Conservation (phyloP, 176 grass and related monocot species). For the Carex cristatella region DNA sequence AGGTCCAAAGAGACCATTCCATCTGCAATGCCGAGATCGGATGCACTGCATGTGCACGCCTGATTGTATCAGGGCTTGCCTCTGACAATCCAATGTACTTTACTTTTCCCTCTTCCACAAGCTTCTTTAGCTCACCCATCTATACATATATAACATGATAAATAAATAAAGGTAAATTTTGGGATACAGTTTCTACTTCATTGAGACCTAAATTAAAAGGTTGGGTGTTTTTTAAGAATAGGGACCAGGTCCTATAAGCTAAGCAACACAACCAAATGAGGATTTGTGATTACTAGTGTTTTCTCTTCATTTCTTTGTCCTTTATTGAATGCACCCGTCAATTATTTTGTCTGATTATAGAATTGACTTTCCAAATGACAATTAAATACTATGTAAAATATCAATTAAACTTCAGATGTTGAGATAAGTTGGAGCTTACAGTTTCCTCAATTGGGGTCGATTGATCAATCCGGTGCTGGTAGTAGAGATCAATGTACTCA, state of each 20-base stretch:
- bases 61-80: conserved; percentile 66
- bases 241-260: neutral
- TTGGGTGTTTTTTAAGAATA: neutral
- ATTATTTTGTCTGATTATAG: neutral
- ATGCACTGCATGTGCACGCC: conserved; percentile 64
- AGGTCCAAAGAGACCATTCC: conserved; percentile 90
- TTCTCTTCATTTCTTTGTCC: neutral
- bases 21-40: conserved; percentile 72
- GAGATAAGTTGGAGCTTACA: conserved; percentile 20
- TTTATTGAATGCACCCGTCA: neutral
- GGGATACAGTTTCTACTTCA: neutral
- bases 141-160: neutral
- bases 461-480: conserved; percentile 58
- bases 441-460: conserved; percentile 68
- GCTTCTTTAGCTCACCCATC: conserved; percentile 75
- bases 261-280: neutral
- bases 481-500: conserved; percentile 68
- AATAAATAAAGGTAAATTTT: neutral
- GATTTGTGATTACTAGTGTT: neutral
- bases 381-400: neutral
- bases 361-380: neutral
- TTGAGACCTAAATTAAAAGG: neutral
- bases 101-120: conserved; percentile 82
- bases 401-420: neutral
- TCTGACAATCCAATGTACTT: conserved; percentile 79